Base-by-base conservation (phyloP, 345 rosid genomes). In the Eucalyptus marginata region DNA sequence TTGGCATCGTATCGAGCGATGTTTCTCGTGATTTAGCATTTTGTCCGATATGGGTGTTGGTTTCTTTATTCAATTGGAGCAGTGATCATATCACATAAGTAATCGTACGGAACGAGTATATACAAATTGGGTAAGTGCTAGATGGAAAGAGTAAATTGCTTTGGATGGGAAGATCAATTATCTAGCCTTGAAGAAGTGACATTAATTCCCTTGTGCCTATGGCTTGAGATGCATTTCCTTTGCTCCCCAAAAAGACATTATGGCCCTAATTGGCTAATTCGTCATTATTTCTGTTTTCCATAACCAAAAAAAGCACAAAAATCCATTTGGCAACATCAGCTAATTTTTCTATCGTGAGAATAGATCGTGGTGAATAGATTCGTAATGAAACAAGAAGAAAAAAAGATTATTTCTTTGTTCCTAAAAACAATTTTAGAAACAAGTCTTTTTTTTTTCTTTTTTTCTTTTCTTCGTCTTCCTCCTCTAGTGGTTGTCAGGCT, bases 311-410 rank as follows among this genome's bases (percentile, higher is more conserved):
- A 52, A 52, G 25, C 58, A 52, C 25, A 52, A 20, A 52, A 7
- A 52, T 52, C 2, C 0, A 0, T 52, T 52, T 52, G 58, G 10
- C 25, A 20, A 52, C 2, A 20, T 20, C 10, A 0, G 4, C 10
- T 52, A 52, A 20, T 52, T 52, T 52, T 52, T 20, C 25, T 52
- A 3, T 52, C 58, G 0, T 52, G 2, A 52, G 10, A 52, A 20
- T 52, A 52, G 24, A 52, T 52, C 0, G 7, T 0, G 24, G 56
- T 0, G 1, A 18, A 4, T 52, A 52, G 0, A 52, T 52, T 52
- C 0, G 2, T 2, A 52, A 52, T 0, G 0, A 52, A 52, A 52
- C 0, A 20, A 20, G 0, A 20, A 52, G 10, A 20, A 20, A 52
- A 20, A 52, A 51, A 52, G 8, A 52, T 7, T 52, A 52, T 52